Evolutionary conservation across 208 protist genomes (phyloP), one percentile per base, ranked within the genome.

Genomic region (Trypanosoma avium): DNA sequence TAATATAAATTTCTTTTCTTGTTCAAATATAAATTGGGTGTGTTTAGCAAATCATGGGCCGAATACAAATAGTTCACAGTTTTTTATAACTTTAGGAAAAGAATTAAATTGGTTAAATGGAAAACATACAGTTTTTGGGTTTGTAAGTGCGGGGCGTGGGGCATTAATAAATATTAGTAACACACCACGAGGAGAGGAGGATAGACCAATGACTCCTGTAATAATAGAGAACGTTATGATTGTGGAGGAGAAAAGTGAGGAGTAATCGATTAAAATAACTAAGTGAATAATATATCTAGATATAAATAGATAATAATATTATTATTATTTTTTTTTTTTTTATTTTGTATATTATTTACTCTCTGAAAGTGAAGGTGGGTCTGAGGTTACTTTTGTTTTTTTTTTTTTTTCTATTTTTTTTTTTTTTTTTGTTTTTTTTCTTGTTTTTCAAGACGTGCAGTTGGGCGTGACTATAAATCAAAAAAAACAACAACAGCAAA

Each of bases 91-190:
- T 4, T 83, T 89, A 21, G 78, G 77, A 0, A 71, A 74, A 36
- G 79, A 50, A n/a, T 47, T 48, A n/a, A 46, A 48, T 40, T 93
- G 82, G 86, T 54, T 98, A 59, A 94, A 97, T 66, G 88, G 82
- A 17, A 93, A 97, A 59, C 97, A 99, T 73, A 94, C 94, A 19
- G 94, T 98, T 4, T 98, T 99, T 55, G 96, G 97, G 13, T 73
- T 81, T 54, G 93, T 97, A 19, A 67, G 86, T 17, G 65, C 79
- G n/a, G 88, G 90, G 12, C 61, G 79, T 58, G 70, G 81, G 2
- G 68, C 88, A 59, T 70, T 96, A 47, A 73, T 56, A 22, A 67
- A 62, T 21, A 79, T 92, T 42, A 79, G 72, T 43, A 32, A 78
- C 46, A 77, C 70, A 4, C 66, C 62, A 19, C 55, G 70, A 5